Evolutionary conservation across 2,329 filamentous ascomycete genomes (phyloP), one percentile per base, ranked within the genome.

Genomic region (Calonectria fujianensis): DNA sequence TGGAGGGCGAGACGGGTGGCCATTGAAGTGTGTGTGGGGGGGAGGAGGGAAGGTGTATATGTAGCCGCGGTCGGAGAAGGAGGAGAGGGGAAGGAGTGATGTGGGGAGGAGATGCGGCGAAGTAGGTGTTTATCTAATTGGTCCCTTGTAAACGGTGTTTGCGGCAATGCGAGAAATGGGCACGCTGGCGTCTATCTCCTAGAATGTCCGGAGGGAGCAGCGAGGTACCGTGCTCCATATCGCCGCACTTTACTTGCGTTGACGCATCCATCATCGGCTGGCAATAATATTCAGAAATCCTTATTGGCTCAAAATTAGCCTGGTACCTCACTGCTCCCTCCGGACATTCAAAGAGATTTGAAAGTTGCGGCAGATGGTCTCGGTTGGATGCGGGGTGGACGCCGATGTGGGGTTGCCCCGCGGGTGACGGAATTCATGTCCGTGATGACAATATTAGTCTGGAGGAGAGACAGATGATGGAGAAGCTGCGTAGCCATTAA

Each of bases 1-100:
- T 57, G 64, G 51, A 72, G 41, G 52, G 66, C 45, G 68, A 74
- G 66, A 16, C 68, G 68, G 31, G 39, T 37, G n/a, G 70, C 59
- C 68, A 72, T 70, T 64, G 52, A 51, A 6, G 29, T 29, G 70
- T 37, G 20, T 31, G 32, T 29, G 14, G 14, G 10, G 11, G 4
- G 20, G 37, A 11, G n/a, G 29, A 41, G 48, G 20, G 50, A 32
- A 10, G 27, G n/a, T 48, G 50, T 48, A 61, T 39, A 39, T 54
- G 45, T 31, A 39, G 59, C 35, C 37, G 57, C 37, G 24, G 57
- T 63, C 57, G 57, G 57, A 63, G 45, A 13, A 24, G 70, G 51
- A 18, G 41, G 57, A 27, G 27, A 39, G 39, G 7, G 29, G 14
- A 64, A 39, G 14, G 41, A 45, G 37, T 6, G 14, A 10, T 5